Evolutionary conservation across 208 protist genomes (phyloP).

Genomic region (Trypanosoma lewisi): DNA sequence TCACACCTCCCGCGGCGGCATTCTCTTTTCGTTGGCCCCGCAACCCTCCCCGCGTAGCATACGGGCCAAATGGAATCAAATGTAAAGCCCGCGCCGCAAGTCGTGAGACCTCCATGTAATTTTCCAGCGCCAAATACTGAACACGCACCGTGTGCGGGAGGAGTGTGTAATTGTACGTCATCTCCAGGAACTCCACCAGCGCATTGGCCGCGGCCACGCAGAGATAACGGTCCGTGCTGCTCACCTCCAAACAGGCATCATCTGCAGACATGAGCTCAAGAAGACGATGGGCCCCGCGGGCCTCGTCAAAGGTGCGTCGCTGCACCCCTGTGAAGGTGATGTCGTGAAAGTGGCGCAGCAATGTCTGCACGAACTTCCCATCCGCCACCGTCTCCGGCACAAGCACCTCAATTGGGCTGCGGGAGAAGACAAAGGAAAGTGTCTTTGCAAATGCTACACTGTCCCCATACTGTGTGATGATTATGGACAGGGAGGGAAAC

Average conservation of each 20-base stretch:
- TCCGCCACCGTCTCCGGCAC: conserved; percentile 56
- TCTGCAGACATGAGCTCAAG: conserved; percentile 50
- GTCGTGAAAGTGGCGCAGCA: conserved; percentile 52
- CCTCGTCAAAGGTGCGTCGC: conserved; percentile 66
- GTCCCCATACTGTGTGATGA: conserved; percentile 77
- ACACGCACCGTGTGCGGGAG: conserved; percentile 67
- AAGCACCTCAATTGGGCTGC: conserved; percentile 76
- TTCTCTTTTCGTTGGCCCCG: not conserved
- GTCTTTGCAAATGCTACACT: conserved; percentile 70
- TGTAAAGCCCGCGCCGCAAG: conserved; percentile 62
- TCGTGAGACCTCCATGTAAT: conserved; percentile 67
- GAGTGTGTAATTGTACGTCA: conserved; percentile 65
- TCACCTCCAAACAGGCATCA: conserved; percentile 23
- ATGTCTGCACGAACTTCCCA: conserved; percentile 51
- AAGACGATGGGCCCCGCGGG: conserved; percentile 59
- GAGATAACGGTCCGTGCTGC: conserved; percentile 74
- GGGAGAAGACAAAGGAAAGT: conserved; percentile 55
- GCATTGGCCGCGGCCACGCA: conserved; percentile 78
- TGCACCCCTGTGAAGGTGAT: conserved; percentile 79
- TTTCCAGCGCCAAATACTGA: conserved; percentile 57
- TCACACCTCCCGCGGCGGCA: not conserved
- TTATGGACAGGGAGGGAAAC: conserved; percentile 57
- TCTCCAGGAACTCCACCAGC: conserved; percentile 70
- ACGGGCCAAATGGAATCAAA: conserved; percentile 30
- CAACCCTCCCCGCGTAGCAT: no score